These are phyloP conservation scores for Penicillium sp. DNA, from an alignment of 2,329 filamentous ascomycete genomes.

Conservation along the genomic window DNA sequence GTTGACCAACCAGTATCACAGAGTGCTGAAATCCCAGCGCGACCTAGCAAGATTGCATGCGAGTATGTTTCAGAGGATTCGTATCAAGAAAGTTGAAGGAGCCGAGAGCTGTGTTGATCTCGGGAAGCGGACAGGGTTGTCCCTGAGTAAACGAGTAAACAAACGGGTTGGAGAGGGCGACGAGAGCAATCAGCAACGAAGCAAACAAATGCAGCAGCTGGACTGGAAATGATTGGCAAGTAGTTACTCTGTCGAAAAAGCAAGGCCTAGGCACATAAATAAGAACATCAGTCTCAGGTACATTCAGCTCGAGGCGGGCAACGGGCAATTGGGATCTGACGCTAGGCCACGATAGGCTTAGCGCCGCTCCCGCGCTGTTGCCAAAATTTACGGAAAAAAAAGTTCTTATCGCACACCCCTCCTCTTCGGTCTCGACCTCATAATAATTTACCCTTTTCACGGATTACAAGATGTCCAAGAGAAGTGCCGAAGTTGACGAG, in stretches of 20 bases:
- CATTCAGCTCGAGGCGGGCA: conserved; percentile 20
- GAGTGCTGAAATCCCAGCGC: conserved; percentile 6
- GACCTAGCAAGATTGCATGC: conserved; percentile 10
- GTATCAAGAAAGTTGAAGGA: conserved; percentile 3
- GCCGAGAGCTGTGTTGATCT: conserved; percentile 7
- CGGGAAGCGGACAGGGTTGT: conserved; percentile 11
- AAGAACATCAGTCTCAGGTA: conserved; percentile 6
- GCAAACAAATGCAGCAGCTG: conserved; percentile 3
- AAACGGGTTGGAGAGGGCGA: not conserved
- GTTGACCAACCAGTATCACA: conserved; percentile 19
- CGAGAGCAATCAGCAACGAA: not conserved
- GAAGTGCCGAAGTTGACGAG: conserved; percentile 55
- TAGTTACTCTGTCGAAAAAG: not conserved
- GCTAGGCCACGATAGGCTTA: conserved; percentile 38
- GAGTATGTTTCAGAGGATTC: not conserved
- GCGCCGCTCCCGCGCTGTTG: conserved; percentile 19
- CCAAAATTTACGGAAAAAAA: conserved; percentile 32
- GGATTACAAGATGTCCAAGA: conserved; percentile 56
- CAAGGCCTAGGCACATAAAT: conserved; percentile 5
- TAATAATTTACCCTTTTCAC: conserved; percentile 5
- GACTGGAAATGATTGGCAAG: conserved; percentile 8
- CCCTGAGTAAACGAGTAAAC: conserved; percentile 13
- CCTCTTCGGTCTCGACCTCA: conserved; percentile 14
- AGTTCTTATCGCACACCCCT: conserved; percentile 28
- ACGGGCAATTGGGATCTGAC: conserved; percentile 27